Conservation (phyloP, 148 eudicot genomes). For the Arctostaphylos glauca region DNA sequence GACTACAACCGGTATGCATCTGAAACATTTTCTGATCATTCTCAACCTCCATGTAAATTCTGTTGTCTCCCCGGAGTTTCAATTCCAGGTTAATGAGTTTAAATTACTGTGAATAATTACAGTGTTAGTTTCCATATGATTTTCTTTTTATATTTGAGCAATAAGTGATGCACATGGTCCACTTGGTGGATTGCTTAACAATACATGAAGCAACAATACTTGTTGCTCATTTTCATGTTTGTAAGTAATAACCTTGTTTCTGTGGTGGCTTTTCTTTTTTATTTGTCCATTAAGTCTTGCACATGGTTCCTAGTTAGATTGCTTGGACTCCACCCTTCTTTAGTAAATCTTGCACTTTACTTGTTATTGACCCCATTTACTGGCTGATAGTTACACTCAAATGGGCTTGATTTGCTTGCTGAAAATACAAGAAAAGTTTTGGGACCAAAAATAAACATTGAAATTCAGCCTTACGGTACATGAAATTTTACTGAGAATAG, state of each 20-base stretch:
- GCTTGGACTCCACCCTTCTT: conserved; percentile 7
- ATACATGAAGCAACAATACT: background rate
- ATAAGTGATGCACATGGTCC: conserved; percentile 12
- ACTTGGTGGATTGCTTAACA: conserved; percentile 3
- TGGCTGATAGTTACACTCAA: background rate
- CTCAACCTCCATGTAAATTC: conserved; percentile 21
- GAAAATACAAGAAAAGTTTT: too few species aligned
- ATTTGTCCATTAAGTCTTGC: background rate
- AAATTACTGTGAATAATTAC: conserved; percentile 29
- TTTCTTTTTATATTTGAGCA: background rate
- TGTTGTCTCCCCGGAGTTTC: background rate
- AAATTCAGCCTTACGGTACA: too few species aligned
- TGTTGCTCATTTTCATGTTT: background rate
- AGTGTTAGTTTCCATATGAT: background rate
- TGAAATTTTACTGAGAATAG: background rate
- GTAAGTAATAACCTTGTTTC: background rate
- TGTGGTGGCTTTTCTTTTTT: background rate
- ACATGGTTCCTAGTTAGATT: conserved; percentile 8
- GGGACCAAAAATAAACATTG: too few species aligned
- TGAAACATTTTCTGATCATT: conserved; percentile 7
- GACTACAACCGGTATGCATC: too few species aligned
- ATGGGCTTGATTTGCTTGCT: background rate
- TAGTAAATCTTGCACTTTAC: background rate
- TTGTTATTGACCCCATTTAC: conserved; percentile 2
- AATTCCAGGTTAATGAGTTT: conserved; percentile 9